Percentiles rank a stretch among this genome's conserved stretches.
These are phyloP conservation scores for Tricholoma saponaceum DNA, from an alignment of 768 basidiomycete genomes.

Conservation along the genomic window DNA sequence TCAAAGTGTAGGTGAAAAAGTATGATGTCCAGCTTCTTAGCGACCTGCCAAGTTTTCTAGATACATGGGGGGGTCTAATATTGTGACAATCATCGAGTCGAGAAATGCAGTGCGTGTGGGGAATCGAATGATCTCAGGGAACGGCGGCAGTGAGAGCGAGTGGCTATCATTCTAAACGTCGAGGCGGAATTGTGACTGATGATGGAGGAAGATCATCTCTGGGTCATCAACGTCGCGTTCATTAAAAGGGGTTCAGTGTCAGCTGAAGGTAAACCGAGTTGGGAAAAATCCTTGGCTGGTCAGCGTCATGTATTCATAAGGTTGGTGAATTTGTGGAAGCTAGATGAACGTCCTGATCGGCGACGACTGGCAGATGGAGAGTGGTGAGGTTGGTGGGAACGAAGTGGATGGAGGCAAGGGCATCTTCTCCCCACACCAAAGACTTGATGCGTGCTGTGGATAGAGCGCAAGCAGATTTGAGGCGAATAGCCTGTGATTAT, in stretches of 20 bases:
- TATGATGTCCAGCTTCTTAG: neutral
- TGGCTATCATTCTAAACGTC: slow-evolving; percentile 8
- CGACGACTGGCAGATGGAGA: slow-evolving; percentile 4
- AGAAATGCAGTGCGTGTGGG: slow-evolving; percentile 10
- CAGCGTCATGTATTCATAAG: slow-evolving; percentile 2
- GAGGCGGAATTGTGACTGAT: slow-evolving; percentile 9
- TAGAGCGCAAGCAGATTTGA: neutral
- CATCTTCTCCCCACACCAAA: slow-evolving; percentile 7
- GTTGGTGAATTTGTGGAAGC: slow-evolving; percentile 1
- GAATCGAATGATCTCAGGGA: slow-evolving; percentile 9
- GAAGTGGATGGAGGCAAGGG: slow-evolving; percentile 2
- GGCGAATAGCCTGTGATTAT: too few species aligned
- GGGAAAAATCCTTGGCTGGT: neutral
- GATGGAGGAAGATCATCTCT: slow-evolving; percentile 10
- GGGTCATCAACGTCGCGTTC: slow-evolving; percentile 4
- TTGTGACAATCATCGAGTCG: neutral
- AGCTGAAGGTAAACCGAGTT: neutral
- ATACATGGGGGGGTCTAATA: neutral
- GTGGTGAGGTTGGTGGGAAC: slow-evolving; percentile 1
- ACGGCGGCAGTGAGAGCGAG: slow-evolving; percentile 10
- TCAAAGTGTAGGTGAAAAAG: slow-evolving; percentile 7
- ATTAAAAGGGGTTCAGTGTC: neutral
- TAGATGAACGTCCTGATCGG: neutral
- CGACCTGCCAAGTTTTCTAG: neutral
- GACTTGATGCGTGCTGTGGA: neutral